These are phyloP conservation scores for Hypoxylon lenormandii DNA, from an alignment of 495 filamentous ascomycete species.

Conservation along the genomic window DNA sequence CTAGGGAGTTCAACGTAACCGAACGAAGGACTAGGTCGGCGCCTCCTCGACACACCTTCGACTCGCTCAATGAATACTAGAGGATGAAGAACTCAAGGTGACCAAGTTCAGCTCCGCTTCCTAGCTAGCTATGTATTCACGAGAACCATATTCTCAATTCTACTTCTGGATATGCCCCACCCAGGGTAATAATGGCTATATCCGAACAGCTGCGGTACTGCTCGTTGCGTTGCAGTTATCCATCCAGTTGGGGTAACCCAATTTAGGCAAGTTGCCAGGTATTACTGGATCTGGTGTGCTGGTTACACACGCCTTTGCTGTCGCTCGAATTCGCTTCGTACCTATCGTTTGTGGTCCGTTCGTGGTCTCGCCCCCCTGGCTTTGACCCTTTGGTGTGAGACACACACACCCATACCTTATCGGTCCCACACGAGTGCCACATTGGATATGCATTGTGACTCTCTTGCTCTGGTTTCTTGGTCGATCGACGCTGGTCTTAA, in stretches of 20 bases:
- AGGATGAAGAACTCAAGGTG: too few species aligned
- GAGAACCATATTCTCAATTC: conserved; percentile 2
- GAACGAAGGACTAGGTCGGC: too few species aligned
- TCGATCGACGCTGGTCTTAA: conserved; percentile 22
- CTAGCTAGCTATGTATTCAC: background rate
- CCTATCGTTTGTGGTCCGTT: too few species aligned
- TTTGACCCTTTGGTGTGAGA: conserved; percentile 12
- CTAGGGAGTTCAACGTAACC: too few species aligned
- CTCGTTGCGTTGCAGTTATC: conserved; percentile 28
- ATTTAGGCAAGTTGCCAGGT: conserved; percentile 47
- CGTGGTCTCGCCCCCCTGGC: conserved; percentile 19
- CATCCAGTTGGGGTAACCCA: conserved; percentile 25
- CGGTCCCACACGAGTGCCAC: conserved; percentile 4
- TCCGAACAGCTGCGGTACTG: conserved; percentile 14
- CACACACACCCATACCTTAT: background rate
- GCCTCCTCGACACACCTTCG: background rate
- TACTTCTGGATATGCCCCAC: conserved; percentile 6
- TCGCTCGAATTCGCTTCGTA: too few species aligned
- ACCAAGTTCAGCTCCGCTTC: too few species aligned
- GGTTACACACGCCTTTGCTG: too few species aligned
- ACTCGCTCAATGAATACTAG: background rate
- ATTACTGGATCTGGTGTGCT: conserved; percentile 14
- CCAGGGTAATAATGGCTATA: conserved; percentile 32
- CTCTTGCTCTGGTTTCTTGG: background rate
- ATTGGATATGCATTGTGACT: conserved; percentile 3